Percentiles rank a stretch among this genome's conserved stretches.
phyloP scores from a whole-genome alignment of 2,329 filamentous ascomycete species.

The Colletotrichum cuscutae region DNA sequence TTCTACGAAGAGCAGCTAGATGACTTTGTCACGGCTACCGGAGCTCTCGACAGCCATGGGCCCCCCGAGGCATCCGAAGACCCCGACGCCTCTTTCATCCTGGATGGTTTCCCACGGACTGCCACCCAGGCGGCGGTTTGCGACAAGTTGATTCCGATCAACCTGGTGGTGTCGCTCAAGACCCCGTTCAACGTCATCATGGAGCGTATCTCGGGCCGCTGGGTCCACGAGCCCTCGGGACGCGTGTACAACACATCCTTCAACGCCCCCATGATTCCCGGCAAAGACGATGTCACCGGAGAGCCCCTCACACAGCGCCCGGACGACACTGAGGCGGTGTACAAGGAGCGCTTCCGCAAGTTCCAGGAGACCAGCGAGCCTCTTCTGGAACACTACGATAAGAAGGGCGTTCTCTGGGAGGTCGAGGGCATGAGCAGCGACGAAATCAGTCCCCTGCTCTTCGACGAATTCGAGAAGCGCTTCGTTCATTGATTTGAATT shows the following conservation, averaged over 20 bases:
- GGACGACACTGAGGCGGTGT: constrained; percentile 90
- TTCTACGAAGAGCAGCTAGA: constrained; percentile 45
- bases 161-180: constrained; percentile 87
- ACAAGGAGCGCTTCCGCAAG: constrained; percentile 80
- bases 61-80: constrained; percentile 68
- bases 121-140: constrained; percentile 81
- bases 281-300: constrained; percentile 90
- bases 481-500: constrained; percentile 59
- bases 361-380: constrained; percentile 90
- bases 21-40: constrained; percentile 53
- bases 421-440: constrained; percentile 91
- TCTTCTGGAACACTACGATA: constrained; percentile 88
- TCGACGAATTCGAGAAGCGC: constrained; percentile 81
- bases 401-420: constrained; percentile 84
- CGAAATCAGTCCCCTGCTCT: constrained; percentile 93
- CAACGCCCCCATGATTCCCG: constrained; percentile 83
- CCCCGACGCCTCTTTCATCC: constrained; percentile 87
- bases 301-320: constrained; percentile 83
- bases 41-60: constrained; percentile 49
- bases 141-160: constrained; percentile 89
- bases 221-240: constrained; percentile 92
- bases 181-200: constrained; percentile 90
- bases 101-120: constrained; percentile 96
- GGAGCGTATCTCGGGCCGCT: constrained; percentile 88
- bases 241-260: constrained; percentile 96